Base-by-base conservation (phyloP, 1,284 basidiomycete genomes). In the Mycena sp. region DNA sequence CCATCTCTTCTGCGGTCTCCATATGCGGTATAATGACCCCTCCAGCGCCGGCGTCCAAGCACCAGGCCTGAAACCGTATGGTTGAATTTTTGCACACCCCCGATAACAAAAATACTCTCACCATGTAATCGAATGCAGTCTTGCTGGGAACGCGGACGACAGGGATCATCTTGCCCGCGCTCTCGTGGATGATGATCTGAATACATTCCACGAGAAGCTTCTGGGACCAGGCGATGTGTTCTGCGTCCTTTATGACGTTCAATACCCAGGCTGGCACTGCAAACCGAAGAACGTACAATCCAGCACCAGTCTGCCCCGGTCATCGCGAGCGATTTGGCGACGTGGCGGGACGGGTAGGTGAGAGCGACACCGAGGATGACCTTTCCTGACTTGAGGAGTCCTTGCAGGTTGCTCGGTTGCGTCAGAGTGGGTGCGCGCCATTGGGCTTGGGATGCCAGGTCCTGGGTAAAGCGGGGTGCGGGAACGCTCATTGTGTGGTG, bases 11-110 rank as follows among this genome's bases (percentile, higher is more conserved):
- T 19, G 54, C 44, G 10, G 44, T 57, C 29, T 62, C 60, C 25
- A 49, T 49, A 46, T 62, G 60, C 1, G 60, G 60, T 12, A 62
- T 23, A 21, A 62, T 48, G 29, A 62, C 28, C 5, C 60, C 60
- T 1, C n/a, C n/a, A n/a, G n/a, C n/a, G n/a, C n/a, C n/a, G n/a
- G n/a, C n/a, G n/a, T n/a, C n/a, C n/a, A n/a, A n/a, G n/a, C n/a
- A n/a, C n/a, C n/a, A n/a, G n/a, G n/a, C n/a, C n/a, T n/a, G n/a
- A n/a, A n/a, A n/a, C 52, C 60, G n/a, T n/a, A n/a, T n/a, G n/a
- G n/a, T n/a, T n/a, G n/a, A n/a, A n/a, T n/a, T n/a, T n/a, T n/a
- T n/a, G n/a, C n/a, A n/a, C n/a, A n/a, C n/a, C n/a, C n/a, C n/a
- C n/a, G n/a, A n/a, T n/a, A n/a, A n/a, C n/a, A n/a, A n/a, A n/a